Base-by-base conservation (phyloP, 768 basidiomycete genomes). In the Pulveroboletus sp. region DNA sequence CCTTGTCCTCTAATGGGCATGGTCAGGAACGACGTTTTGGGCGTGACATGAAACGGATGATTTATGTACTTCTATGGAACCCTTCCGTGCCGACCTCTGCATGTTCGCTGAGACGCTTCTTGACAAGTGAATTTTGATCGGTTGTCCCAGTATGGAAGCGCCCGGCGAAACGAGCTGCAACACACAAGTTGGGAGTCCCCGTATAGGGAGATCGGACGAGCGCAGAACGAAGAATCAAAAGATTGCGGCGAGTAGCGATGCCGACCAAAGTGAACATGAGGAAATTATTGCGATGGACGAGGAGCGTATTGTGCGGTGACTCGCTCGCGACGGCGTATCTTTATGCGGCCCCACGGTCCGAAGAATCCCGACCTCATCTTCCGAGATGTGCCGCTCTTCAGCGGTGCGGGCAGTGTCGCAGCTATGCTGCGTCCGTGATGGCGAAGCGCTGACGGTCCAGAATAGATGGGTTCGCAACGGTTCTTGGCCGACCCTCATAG, bases 31-130 rank as follows among this genome's bases (percentile, higher is more conserved):
- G 49, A 22, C 30, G 11, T 34, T 29, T 14, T 3, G 14, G 10
- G 16, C 1, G 35, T 5, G 37, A 26, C 4, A 31, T 43, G 32
- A 38, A 35, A 45, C 29, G 22, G 30, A 0, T n/a, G n/a, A n/a
- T n/a, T n/a, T 35, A 43, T 13, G 41, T 45, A 71, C 72, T 63
- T 49, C 43, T 56, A 52, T 74, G 73, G 16, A 61, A 56, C 0
- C 73, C 73, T 36, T 74, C 73, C 6, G 61, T 64, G 47, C 69
- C 69, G 16, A 58, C 55, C 23, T 55, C 51, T 1, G 55, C 59
- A 3, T 53, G 54, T 36, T 68, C 64, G 39, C 35, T 50, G 5
- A 53, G 57, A 24, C 42, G 56, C 24, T 64, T 63, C 31, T 59
- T 63, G 35, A 32, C 51, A 27, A 68, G 54, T 1, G 64, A 54